Evolutionary conservation across 192 early-diverging fungal species (phyloP).

Genomic region (Coemansia asiatica): DNA sequence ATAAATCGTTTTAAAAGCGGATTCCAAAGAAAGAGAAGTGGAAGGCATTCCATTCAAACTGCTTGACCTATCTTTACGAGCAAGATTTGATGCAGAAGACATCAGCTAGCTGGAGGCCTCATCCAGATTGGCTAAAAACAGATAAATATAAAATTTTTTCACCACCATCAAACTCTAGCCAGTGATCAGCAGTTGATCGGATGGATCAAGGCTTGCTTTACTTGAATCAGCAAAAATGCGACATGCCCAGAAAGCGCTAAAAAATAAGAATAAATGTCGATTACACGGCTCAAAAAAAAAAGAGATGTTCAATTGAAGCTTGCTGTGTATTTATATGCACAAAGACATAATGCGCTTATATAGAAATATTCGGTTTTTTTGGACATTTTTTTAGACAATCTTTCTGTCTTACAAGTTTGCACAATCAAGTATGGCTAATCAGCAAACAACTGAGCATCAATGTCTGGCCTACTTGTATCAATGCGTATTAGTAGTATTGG

Average conservation of each 20-base stretch:
- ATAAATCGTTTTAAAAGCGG: not conserved
- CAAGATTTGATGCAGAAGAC: not conserved
- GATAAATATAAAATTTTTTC: not conserved
- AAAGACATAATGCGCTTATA: too few species aligned
- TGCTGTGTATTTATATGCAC: too few species aligned
- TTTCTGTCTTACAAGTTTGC: too few species aligned
- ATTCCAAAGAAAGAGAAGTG: not conserved
- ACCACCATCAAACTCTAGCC: not conserved
- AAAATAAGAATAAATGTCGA: not conserved
- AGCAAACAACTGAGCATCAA: too few species aligned
- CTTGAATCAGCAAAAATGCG: not conserved
- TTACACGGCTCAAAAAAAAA: too few species aligned
- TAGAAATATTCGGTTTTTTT: too few species aligned
- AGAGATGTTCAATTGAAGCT: too few species aligned
- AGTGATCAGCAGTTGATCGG: not conserved
- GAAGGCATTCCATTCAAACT: not conserved
- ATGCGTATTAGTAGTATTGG: too few species aligned
- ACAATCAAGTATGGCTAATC: too few species aligned
- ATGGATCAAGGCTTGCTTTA: not conserved
- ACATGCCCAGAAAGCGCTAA: not conserved
- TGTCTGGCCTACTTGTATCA: too few species aligned
- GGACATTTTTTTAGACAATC: too few species aligned
- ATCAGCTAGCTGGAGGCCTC: not conserved
- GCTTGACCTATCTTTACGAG: not conserved
- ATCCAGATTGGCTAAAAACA: conserved; percentile 1